Conservation (phyloP, 2,329 filamentous ascomycete species). For the Xylariaceae sp. region DNA sequence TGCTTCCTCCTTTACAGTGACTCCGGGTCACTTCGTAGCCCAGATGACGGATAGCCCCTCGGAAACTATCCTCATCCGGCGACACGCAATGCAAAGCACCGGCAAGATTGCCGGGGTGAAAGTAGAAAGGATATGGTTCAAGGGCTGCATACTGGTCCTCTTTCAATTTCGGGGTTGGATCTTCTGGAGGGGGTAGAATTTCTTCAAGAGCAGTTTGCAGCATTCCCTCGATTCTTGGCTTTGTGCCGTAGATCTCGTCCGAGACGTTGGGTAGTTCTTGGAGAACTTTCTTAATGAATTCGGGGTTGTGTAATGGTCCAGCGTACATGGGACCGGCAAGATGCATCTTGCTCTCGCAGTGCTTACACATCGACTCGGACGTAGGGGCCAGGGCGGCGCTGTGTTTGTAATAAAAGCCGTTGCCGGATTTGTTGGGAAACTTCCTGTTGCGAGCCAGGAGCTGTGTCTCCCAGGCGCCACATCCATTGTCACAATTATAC, state of each 20-base stretch:
- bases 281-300: conserved; percentile 78
- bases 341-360: conserved; percentile 85
- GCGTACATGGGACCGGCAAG: conserved; percentile 93
- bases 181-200: conserved; percentile 33
- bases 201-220: conserved; percentile 85
- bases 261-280: conserved; percentile 65
- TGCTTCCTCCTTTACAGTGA: conserved; percentile 82
- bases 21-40: conserved; percentile 82
- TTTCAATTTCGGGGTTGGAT: conserved; percentile 20
- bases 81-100: conserved; percentile 76
- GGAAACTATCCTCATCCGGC: conserved; percentile 72
- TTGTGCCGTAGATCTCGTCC: conserved; percentile 70
- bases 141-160: conserved; percentile 57
- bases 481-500: conserved; percentile 86
- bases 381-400: conserved; percentile 68
- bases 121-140: conserved; percentile 81
- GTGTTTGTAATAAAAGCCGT: conserved; percentile 72
- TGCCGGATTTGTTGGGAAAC: conserved; percentile 65
- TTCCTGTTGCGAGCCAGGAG: conserved; percentile 67
- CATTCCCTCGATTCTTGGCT: conserved; percentile 83
- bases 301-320: conserved; percentile 78
- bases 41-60: conserved; percentile 74
- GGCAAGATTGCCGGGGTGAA: conserved; percentile 70
- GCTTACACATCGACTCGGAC: conserved; percentile 63
- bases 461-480: conserved; percentile 87